phyloP scores from a whole-genome alignment of 768 basidiomycete genomes.

The Serendipita sp. region DNA sequence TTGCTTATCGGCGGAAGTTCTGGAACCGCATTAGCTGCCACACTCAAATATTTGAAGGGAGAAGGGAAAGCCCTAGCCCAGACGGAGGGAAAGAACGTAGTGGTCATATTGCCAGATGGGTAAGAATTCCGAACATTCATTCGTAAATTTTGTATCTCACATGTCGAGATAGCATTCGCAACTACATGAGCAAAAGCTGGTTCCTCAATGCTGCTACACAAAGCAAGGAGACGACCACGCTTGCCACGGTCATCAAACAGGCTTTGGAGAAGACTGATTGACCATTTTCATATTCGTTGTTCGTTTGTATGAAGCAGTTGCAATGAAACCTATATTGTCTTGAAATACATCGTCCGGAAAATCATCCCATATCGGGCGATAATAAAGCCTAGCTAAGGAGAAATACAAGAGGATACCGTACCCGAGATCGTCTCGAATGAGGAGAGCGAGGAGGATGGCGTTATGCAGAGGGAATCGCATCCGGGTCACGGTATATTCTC shows the following conservation, averaged over 20 bases:
- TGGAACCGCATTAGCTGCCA: slow-evolving; percentile 69
- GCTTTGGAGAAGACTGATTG: background rate
- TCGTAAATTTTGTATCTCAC: background rate
- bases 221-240: slow-evolving; percentile 16
- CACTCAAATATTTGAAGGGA: slow-evolving; percentile 60
- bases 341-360: too few relatives aligned
- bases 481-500: slow-evolving; percentile 16
- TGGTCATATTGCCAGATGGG: slow-evolving; percentile 84
- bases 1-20: slow-evolving; percentile 88
- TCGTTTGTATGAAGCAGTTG: too few relatives aligned
- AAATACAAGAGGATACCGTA: background rate
- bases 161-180: slow-evolving; percentile 46
- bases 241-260: slow-evolving; percentile 5
- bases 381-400: background rate
- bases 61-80: slow-evolving; percentile 46
- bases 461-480: slow-evolving; percentile 14
- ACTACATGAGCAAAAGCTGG: slow-evolving; percentile 92
- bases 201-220: slow-evolving; percentile 37
- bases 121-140: slow-evolving; percentile 24
- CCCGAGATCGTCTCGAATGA: background rate
- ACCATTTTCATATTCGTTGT: too few relatives aligned
- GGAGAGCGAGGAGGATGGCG: background rate
- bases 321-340: too few relatives aligned
- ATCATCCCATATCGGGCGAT: background rate
- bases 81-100: slow-evolving; percentile 68